Percentiles rank a stretch among this genome's conserved stretches.
Evolutionary conservation across 495 filamentous ascomycete species (phyloP).

Genomic region (Xylaria cubensis): DNA sequence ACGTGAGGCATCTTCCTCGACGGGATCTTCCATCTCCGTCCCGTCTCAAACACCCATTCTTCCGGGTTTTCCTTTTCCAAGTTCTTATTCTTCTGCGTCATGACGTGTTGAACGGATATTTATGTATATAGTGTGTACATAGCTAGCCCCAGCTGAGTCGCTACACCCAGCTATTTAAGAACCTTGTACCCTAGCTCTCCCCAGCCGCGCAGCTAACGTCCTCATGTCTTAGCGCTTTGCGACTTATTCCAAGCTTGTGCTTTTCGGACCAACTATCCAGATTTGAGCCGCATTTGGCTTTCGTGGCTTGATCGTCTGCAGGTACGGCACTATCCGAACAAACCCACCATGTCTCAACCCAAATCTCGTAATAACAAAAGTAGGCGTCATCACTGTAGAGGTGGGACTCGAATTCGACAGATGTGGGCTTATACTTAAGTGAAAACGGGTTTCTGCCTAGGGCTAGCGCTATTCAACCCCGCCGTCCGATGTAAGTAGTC

Average conservation of each 20-base stretch:
- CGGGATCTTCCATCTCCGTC: not conserved
- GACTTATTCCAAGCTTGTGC: not conserved
- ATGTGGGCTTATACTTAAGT: not conserved
- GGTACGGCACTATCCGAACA: not conserved
- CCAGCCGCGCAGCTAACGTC: not conserved
- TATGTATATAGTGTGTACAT: not conserved
- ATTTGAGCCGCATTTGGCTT: conserved; percentile 10
- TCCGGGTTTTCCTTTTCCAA: not conserved
- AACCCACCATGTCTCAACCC: not conserved
- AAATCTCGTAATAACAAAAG: not conserved
- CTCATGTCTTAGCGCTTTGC: not conserved
- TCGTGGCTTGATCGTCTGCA: conserved; percentile 1
- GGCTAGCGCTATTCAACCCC: not conserved
- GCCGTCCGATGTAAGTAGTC: not conserved
- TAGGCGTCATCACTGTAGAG: not conserved
- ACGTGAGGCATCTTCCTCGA: not conserved
- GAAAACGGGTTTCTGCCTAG: not conserved
- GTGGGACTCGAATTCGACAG: not conserved
- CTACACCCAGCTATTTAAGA: not conserved
- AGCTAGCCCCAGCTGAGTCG: not conserved
- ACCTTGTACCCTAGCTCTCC: not conserved
- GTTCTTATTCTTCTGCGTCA: not conserved
- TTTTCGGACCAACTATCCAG: not conserved
- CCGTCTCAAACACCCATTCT: not conserved
- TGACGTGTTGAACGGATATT: not conserved